Percentiles rank a stretch among this genome's conserved stretches.
Evolutionary conservation across 805 yeast genomes (phyloP).

Genomic region (Yarrowia sp.): DNA sequence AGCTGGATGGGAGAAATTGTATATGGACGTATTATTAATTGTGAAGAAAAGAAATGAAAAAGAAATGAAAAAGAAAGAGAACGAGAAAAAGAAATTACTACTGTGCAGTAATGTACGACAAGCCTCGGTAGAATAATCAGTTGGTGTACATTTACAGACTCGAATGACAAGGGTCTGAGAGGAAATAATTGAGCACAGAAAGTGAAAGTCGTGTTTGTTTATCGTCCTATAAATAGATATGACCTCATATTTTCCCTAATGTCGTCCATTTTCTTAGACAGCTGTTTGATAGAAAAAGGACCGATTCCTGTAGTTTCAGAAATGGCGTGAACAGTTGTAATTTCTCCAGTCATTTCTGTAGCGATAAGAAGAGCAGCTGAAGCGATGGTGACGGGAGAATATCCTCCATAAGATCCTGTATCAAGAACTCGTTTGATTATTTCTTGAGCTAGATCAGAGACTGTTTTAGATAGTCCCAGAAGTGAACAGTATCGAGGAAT

Average conservation of each 20-base stretch:
- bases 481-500: not conserved
- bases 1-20: no score
- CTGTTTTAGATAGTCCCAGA: not conserved
- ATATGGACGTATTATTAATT: no score
- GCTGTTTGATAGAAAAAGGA: not conserved
- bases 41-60: no score
- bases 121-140: no score
- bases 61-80: no score
- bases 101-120: no score
- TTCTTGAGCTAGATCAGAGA: not conserved
- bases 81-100: no score
- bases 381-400: not conserved
- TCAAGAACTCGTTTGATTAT: not conserved
- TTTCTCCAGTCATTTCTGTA: not conserved
- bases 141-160: no score
- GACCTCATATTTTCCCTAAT: not conserved
- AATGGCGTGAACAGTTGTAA: not conserved
- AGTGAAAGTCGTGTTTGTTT: not conserved
- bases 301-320: not conserved
- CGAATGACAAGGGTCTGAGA: no score
- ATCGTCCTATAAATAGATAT: no score
- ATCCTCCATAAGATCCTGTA: not conserved
- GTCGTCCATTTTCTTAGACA: not conserved
- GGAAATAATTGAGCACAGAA: no score
- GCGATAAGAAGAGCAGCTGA: not conserved